These are phyloP conservation scores for Fraxinus sp. DNA, from an alignment of 305 asterid genomes.

Conservation along the genomic window DNA sequence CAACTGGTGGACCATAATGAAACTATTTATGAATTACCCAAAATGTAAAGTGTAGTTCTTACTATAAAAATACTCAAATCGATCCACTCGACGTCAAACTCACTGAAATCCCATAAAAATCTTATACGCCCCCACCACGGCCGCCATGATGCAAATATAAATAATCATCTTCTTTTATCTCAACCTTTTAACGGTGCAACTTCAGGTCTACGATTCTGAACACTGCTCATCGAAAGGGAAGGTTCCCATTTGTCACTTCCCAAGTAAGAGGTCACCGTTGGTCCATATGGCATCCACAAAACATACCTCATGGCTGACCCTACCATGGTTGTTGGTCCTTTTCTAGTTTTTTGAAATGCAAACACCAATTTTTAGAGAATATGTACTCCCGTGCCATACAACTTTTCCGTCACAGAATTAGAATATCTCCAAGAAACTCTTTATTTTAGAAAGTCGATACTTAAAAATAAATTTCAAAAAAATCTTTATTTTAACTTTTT, in stretches of 20 bases:
- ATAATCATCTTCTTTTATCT: not conserved
- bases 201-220: not conserved
- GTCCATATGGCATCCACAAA: constrained; percentile 48
- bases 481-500: too few species aligned
- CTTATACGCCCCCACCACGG: not conserved
- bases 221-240: not conserved
- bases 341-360: constrained; percentile 26
- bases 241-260: not conserved
- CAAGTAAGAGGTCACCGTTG: constrained; percentile 18
- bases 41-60: too few species aligned
- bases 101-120: not conserved
- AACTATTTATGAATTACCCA: too few species aligned
- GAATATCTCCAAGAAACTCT: too few species aligned
- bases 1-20: not conserved
- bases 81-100: not conserved
- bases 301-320: not conserved
- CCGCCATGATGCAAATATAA: not conserved
- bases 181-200: not conserved
- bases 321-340: constrained; percentile 31
- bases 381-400: too few species aligned
- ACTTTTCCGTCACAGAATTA: not conserved
- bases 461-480: too few species aligned
- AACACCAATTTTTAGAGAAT: constrained; percentile 9
- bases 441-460: too few species aligned
- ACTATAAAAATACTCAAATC: too few species aligned